phyloP scores from a whole-genome alignment of 75 land plant species.

The Pinus albicaulis region DNA sequence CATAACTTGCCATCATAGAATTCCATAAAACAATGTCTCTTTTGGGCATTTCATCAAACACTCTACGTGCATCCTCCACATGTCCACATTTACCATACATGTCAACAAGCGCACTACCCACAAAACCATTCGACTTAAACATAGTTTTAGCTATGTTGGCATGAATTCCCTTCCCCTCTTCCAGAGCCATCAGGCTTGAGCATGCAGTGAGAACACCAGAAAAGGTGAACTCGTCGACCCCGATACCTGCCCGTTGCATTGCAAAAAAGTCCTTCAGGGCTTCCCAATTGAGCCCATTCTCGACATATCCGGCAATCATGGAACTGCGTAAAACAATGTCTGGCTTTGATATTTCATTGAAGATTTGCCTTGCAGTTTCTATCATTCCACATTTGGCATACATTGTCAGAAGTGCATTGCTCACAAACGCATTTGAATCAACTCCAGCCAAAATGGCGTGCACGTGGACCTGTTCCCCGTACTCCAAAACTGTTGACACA shows the following conservation, averaged over 20 bases:
- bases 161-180: slow-evolving; percentile 33
- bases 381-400: slow-evolving; percentile 42
- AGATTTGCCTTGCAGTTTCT: slow-evolving; percentile 20
- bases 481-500: slow-evolving; percentile 8
- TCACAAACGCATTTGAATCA: slow-evolving; percentile 38
- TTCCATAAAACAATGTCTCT: slow-evolving; percentile 27
- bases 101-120: neutral
- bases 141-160: neutral
- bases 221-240: slow-evolving; percentile 38
- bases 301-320: slow-evolving; percentile 49
- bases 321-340: slow-evolving; percentile 49
- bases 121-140: neutral
- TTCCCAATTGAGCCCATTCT: slow-evolving; percentile 25
- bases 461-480: slow-evolving; percentile 39
- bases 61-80: slow-evolving; percentile 3
- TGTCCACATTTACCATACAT: slow-evolving; percentile 18
- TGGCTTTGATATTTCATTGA: slow-evolving; percentile 24
- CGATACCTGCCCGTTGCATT: slow-evolving; percentile 29
- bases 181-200: slow-evolving; percentile 13
- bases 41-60: slow-evolving; percentile 16
- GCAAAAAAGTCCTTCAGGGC: slow-evolving; percentile 43
- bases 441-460: slow-evolving; percentile 38
- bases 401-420: slow-evolving; percentile 45
- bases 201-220: slow-evolving; percentile 34
- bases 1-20: slow-evolving; percentile 18